Evolutionary conservation across 192 early-diverging fungal genomes (phyloP).

Genomic region (Lunasporangiospora selenospora): DNA sequence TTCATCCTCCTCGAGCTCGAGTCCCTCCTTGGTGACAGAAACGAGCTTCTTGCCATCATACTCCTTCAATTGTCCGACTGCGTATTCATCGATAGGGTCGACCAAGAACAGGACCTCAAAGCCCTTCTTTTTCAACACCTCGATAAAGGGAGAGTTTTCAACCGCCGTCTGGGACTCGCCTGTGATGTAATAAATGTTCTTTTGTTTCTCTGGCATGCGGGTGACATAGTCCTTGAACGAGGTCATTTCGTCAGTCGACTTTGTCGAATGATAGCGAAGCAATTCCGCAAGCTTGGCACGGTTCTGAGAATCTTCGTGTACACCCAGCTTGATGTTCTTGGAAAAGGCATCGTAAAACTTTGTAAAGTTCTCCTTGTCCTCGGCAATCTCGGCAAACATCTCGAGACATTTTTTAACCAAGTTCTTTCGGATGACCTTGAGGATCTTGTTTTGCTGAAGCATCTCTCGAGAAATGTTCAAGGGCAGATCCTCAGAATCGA

Average conservation of each 20-base stretch:
- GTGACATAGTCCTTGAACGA: slow-evolving; percentile 99
- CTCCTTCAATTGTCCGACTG: slow-evolving; percentile 95
- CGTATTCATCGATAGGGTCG: slow-evolving; percentile 98
- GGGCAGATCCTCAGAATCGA: slow-evolving; percentile 98
- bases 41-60: slow-evolving; percentile 98
- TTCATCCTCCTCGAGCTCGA: slow-evolving; percentile 96
- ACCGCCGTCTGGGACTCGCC: slow-evolving; percentile 90
- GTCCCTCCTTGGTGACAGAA: slow-evolving; percentile 95
- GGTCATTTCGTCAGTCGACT: slow-evolving; percentile 94
- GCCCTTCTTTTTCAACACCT: slow-evolving; percentile 96
- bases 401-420: slow-evolving; percentile 97
- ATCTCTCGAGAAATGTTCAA: slow-evolving; percentile 99
- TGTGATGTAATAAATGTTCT: slow-evolving; percentile 99
- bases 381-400: slow-evolving; percentile 91
- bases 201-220: slow-evolving; percentile 99
- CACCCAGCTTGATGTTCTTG: slow-evolving; percentile 98
- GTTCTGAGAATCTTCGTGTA: slow-evolving; percentile 97
- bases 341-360: slow-evolving; percentile 98
- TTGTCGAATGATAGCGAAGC: slow-evolving; percentile 95
- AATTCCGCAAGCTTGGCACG: slow-evolving; percentile 93
- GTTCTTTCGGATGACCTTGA: slow-evolving; percentile 98
- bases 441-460: slow-evolving; percentile 98
- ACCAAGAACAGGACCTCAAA: slow-evolving; percentile 96
- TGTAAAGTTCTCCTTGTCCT: slow-evolving; percentile 96
- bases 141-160: slow-evolving; percentile 94